A percentile compares a stretch with the other conserved stretches of the same genome.
Evolutionary conservation across 202 grass and related monocot species (phyloP).

Genomic region (Zizania palustris): DNA sequence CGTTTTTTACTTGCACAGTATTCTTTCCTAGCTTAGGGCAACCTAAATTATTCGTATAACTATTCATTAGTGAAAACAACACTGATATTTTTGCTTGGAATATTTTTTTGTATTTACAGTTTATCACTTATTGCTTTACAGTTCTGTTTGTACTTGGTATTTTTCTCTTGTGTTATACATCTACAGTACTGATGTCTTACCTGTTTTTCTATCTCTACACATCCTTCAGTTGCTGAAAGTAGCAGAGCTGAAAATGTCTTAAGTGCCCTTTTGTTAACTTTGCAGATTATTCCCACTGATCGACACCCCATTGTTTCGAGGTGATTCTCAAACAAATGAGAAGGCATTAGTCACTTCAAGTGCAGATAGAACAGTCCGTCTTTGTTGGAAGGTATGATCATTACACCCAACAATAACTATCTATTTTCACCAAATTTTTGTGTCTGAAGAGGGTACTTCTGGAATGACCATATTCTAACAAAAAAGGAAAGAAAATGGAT

Average conservation of each 20-base stretch:
- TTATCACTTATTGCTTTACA: not conserved
- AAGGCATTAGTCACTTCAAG: slow-evolving; percentile 88
- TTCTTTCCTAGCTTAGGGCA: slow-evolving; percentile 2
- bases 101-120: slow-evolving; percentile 13
- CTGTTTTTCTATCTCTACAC: not conserved
- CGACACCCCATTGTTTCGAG: slow-evolving; percentile 70
- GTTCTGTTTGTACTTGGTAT: not conserved
- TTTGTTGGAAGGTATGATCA: slow-evolving; percentile 83
- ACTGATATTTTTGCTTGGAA: not conserved
- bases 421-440: too few relatives aligned
- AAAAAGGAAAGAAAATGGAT: too few relatives aligned
- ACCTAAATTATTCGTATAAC: not conserved
- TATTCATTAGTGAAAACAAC: not conserved
- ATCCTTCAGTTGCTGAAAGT: slow-evolving; percentile 17
- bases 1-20: not conserved
- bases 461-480: too few relatives aligned
- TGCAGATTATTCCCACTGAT: slow-evolving; percentile 72
- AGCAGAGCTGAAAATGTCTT: slow-evolving; percentile 2
- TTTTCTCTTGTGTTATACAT: not conserved
- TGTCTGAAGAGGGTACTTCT: too few relatives aligned
- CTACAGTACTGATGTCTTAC: not conserved
- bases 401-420: not conserved
- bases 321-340: slow-evolving; percentile 54
- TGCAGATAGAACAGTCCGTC: slow-evolving; percentile 76
- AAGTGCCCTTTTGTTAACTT: slow-evolving; percentile 19